A percentile compares a stretch with the other conserved stretches of the same genome.
These are phyloP conservation scores for Metschnikowia noctiluminum DNA, from an alignment of 805 yeast species.

Conservation along the genomic window DNA sequence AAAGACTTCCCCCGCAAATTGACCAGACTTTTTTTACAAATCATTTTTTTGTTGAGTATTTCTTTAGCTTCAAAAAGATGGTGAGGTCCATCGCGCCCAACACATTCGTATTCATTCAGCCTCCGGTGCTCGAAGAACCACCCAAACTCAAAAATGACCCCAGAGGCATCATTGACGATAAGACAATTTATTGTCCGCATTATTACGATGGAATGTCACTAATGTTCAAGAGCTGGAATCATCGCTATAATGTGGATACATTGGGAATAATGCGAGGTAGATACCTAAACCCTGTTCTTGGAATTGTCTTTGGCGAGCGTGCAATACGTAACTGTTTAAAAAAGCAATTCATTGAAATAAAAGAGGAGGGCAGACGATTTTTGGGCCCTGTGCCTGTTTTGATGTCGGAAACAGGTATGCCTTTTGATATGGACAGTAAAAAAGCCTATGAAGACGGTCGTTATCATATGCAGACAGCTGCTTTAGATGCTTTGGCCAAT, in stretches of 20 bases:
- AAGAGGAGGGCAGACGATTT: constrained; percentile 54
- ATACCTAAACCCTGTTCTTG: constrained; percentile 68
- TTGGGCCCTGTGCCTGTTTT: constrained; percentile 74
- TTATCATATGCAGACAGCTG: constrained; percentile 71
- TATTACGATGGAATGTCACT: constrained; percentile 93
- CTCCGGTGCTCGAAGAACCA: constrained; percentile 78
- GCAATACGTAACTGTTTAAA: constrained; percentile 71
- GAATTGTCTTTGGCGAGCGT: constrained; percentile 77
- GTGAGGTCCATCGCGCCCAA: constrained; percentile 46
- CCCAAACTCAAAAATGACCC: constrained; percentile 56
- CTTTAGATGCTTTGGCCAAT: constrained; percentile 75
- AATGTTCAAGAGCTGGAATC: constrained; percentile 89
- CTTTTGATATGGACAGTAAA: constrained; percentile 89
- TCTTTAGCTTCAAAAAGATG: constrained; percentile 44
- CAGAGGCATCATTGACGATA: constrained; percentile 50
- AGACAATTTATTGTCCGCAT: constrained; percentile 80
- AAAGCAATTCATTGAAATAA: constrained; percentile 65
- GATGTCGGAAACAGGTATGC: constrained; percentile 96
- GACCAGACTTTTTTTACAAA: constrained; percentile 60
- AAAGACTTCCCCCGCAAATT: constrained; percentile 36
- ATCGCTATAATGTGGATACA: constrained; percentile 79
- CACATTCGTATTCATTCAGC: constrained; percentile 64
- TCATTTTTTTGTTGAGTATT: constrained; percentile 60
- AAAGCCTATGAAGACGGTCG: constrained; percentile 64
- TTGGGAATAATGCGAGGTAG: constrained; percentile 79